Percentiles rank a stretch among this genome's conserved stretches.
Evolutionary conservation across 768 basidiomycete species (phyloP).

Genomic region (Xanthoconium stramineum): DNA sequence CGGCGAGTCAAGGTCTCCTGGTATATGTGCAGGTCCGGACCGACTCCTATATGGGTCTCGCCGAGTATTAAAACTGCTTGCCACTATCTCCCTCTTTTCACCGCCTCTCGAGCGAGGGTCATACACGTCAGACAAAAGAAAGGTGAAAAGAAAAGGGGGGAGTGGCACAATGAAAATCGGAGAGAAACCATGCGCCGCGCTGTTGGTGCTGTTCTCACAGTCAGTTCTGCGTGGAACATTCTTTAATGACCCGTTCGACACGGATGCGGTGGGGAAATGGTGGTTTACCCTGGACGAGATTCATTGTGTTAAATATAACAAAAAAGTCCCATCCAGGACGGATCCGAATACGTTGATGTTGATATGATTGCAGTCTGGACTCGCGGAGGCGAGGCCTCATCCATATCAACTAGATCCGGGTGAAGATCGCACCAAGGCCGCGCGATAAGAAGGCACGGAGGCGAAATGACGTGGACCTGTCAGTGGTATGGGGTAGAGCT

Average conservation of each 20-base stretch:
- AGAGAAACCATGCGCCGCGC: neutral
- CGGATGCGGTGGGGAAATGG: conserved; percentile 15
- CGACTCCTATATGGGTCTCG: conserved; percentile 1
- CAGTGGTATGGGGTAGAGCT: conserved; percentile 7
- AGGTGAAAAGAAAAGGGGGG: neutral
- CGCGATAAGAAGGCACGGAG: conserved; percentile 13
- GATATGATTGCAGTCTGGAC: conserved; percentile 10
- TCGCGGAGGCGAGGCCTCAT: conserved; percentile 2
- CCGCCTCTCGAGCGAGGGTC: neutral
- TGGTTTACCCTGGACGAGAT: conserved; percentile 6
- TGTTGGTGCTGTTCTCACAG: conserved; percentile 13
- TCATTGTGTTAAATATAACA: conserved; percentile 10
- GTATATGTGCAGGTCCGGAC: conserved; percentile 8
- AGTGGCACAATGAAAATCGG: conserved; percentile 3
- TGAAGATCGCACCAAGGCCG: conserved; percentile 7
- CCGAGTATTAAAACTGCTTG: neutral
- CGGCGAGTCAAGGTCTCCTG: no score
- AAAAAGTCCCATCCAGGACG: conserved; percentile 12
- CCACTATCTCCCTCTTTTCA: neutral
- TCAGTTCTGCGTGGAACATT: conserved; percentile 15
- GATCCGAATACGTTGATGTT: conserved; percentile 15
- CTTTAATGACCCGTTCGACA: conserved; percentile 16
- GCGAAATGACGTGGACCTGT: conserved; percentile 22
- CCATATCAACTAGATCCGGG: conserved; percentile 16
- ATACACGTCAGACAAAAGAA: conserved; percentile 2